These are phyloP conservation scores for Zasmidium citrigriseum DNA, from an alignment of 2,329 filamentous ascomycete genomes.

Conservation along the genomic window DNA sequence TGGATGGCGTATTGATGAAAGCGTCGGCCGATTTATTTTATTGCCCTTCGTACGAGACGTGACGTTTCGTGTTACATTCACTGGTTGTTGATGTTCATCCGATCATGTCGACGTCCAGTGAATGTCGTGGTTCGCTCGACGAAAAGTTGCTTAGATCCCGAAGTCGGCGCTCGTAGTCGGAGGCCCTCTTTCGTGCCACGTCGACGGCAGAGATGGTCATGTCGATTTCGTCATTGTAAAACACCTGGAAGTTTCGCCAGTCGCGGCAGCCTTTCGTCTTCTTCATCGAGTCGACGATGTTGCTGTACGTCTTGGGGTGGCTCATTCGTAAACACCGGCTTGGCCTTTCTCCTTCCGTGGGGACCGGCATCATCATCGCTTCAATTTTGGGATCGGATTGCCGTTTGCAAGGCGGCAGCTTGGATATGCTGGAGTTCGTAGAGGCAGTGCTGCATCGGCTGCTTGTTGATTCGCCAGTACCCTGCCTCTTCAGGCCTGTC, in stretches of 20 bases:
- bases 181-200: conserved; percentile 26
- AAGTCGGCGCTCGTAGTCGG: conserved; percentile 30
- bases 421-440: conserved; percentile 34
- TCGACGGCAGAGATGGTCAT: conserved; percentile 31
- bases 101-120: conserved; percentile 28
- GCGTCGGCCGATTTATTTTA: not conserved
- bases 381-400: conserved; percentile 32
- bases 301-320: conserved; percentile 33
- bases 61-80: not conserved
- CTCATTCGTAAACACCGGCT: conserved; percentile 34
- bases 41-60: not conserved
- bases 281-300: conserved; percentile 37
- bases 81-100: conserved; percentile 16
- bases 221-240: conserved; percentile 34
- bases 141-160: conserved; percentile 27
- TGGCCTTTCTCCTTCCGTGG: conserved; percentile 24
- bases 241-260: conserved; percentile 36
- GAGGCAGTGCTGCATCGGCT: conserved; percentile 30
- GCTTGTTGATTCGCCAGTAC: conserved; percentile 25
- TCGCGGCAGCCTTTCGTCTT: conserved; percentile 31
- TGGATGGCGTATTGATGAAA: not conserved
- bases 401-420: conserved; percentile 33
- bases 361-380: conserved; percentile 37
- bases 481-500: conserved; percentile 22
- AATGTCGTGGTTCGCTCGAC: conserved; percentile 14